Base-by-base conservation (phyloP, 768 basidiomycete species). In the Suillus decipiens region DNA sequence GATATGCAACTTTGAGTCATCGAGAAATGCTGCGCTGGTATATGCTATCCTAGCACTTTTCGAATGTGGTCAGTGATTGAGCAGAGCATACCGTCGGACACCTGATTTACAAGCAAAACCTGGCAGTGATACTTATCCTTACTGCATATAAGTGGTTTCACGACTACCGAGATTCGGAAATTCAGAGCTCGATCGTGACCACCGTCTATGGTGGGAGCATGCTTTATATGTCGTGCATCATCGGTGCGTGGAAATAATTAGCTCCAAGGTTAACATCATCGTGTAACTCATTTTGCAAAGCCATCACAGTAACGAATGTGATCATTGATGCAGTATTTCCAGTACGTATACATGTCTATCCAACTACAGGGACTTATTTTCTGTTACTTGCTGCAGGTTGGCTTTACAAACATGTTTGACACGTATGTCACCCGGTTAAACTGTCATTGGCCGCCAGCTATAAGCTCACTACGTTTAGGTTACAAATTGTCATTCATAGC, bases 401-500 rank as follows among this genome's bases (percentile, higher is more conserved):
- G 37, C 24, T 57, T 19, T 19, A 41, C 39, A 31, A 7, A 57
- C 6, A 31, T 57, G 5, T 41, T 57, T 19, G 56, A 57, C 28
- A 57, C 39, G 56, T 57, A 41, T 31, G 56, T 57, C 24, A 3
- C n/a, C 17, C 5, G 9, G 24, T 28, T 57, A 15, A 28, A 28
- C 39, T 57, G 28, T 17, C 3, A 2, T 5, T 41, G n/a, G n/a
- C n/a, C n/a, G 8, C 24, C 19, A 37, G 41, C 24, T 28, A 17
- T 15, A 17, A 28, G 19, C 17, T 39, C 15, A 37, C 15, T 19
- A n/a, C 36, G 8, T 55, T 41, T 12, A 57, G 56, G 39, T 19
- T 57, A 7, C 72, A 74, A 51, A 61, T 75, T 37, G 72, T 69
- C 1, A 41, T 73, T 39, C 72, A 74, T 12, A 54, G 72, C 31